phyloP scores from a whole-genome alignment of 768 basidiomycete species.

The Hortiboletus campestris region DNA sequence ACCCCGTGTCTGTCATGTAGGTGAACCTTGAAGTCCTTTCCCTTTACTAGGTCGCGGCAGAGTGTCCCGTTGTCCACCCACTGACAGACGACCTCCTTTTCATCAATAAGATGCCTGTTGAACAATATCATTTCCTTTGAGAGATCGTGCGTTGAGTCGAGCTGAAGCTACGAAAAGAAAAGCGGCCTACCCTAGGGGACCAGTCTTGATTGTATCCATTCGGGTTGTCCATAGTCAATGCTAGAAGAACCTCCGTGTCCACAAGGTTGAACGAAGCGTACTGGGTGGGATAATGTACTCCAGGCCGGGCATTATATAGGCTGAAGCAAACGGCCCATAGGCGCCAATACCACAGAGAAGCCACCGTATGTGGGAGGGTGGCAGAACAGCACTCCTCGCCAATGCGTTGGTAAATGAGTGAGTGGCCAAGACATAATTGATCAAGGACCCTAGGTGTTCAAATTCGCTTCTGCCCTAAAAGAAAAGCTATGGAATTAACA shows the following conservation, averaged over 20 bases:
- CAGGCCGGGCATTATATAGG: too few relatives aligned
- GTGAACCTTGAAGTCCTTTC: not conserved
- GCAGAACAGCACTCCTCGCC: too few relatives aligned
- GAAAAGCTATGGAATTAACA: too few relatives aligned
- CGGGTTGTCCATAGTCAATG: not conserved
- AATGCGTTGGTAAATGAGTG: too few relatives aligned
- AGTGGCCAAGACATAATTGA: too few relatives aligned
- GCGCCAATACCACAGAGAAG: too few relatives aligned
- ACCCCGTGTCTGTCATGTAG: not conserved
- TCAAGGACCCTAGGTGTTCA: too few relatives aligned
- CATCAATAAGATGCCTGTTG: not conserved
- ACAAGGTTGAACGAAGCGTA: too few relatives aligned
- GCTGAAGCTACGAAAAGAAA: not conserved
- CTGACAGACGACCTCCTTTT: not conserved
- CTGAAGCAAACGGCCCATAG: too few relatives aligned
- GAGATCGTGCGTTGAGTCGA: not conserved
- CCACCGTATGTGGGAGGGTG: too few relatives aligned
- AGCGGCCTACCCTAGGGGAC: not conserved
- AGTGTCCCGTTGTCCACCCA: not conserved
- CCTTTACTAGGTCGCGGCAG: constrained; percentile 3
- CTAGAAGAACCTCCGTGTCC: not conserved
- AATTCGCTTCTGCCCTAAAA: too few relatives aligned
- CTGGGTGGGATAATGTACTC: too few relatives aligned
- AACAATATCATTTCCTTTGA: constrained; percentile 2
- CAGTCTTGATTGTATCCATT: not conserved